Evolutionary conservation across 1,284 basidiomycete genomes (phyloP).

Genomic region (Ceratobasidium sp.): DNA sequence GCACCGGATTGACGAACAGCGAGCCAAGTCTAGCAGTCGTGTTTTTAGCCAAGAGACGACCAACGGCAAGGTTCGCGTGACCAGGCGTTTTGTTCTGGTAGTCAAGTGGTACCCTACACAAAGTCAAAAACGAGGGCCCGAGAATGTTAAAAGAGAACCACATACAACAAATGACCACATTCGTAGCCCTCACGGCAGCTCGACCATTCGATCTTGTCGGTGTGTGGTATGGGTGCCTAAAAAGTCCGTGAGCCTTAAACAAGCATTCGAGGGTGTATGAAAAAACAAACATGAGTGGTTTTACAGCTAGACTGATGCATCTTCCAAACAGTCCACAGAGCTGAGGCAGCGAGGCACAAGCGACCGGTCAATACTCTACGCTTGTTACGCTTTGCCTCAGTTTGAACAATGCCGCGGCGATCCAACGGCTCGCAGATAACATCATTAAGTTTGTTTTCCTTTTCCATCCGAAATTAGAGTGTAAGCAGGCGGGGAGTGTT

Average conservation of each 20-base stretch:
- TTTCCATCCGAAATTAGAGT: no score
- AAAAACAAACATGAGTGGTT: no score
- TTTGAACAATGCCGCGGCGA: no score
- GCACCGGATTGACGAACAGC: conserved; percentile 48
- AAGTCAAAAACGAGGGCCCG: background rate
- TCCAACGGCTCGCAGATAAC: no score
- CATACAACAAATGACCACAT: conserved; percentile 44
- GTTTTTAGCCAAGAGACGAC: conserved; percentile 46
- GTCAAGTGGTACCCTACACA: conserved; percentile 45
- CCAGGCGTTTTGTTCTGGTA: conserved; percentile 38
- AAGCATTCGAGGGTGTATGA: no score
- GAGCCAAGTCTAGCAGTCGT: conserved; percentile 43
- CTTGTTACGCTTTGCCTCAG: no score
- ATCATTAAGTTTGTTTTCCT: no score
- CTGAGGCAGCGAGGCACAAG: no score
- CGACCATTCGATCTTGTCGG: conserved; percentile 37
- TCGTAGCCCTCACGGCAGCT: conserved; percentile 38
- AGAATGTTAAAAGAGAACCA: background rate
- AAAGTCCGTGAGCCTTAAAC: background rate
- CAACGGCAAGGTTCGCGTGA: conserved; percentile 42
- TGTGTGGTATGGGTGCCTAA: conserved; percentile 13
- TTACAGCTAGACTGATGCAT: no score
- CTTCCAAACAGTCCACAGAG: no score
- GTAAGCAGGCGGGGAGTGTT: no score
- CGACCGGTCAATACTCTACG: no score